Evolutionary conservation across 768 basidiomycete genomes (phyloP), one percentile per base, ranked within the genome.

Genomic region (Mrakia hoshinonis): DNA sequence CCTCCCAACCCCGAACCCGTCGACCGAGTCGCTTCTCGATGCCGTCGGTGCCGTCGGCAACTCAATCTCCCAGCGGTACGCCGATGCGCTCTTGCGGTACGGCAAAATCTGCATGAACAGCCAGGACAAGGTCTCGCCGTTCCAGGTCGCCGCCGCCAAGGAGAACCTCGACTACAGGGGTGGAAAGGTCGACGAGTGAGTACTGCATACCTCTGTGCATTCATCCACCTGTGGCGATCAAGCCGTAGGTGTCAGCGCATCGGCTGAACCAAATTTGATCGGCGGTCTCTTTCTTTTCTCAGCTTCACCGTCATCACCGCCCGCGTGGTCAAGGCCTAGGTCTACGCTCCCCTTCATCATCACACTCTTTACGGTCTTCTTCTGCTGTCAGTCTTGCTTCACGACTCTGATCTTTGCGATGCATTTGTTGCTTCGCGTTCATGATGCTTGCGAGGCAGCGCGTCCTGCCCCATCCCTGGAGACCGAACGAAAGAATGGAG

Each of bases 171-270:
- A 71, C 49, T 80, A 70, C 55, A 73, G 73, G 63, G 79, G 79
- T 15, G 79, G 79, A 15, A 80, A 80, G 72, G 69, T 79, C 24
- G 79, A 80, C 67, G 79, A 80, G 70, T 72, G 52, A 31, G 54
- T 76, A n/a, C n/a, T n/a, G n/a, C n/a, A n/a, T n/a, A n/a, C n/a
- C n/a, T n/a, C n/a, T n/a, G n/a, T n/a, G n/a, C n/a, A n/a, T n/a
- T n/a, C n/a, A n/a, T n/a, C n/a, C n/a, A n/a, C n/a, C n/a, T n/a
- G n/a, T n/a, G n/a, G n/a, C n/a, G n/a, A n/a, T n/a, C n/a, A n/a
- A n/a, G n/a, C n/a, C 12, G 15, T 51, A 26, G 24, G 2, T 36
- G 11, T 24, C 24, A 43, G 51, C 26, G 1, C 22, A 13, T 26
- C 31, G 15, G 9, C 6, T 26, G 4, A 15, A 11, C 36, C 55